A percentile compares a stretch with the other conserved stretches of the same genome.
phyloP scores from a whole-genome alignment of 2,329 filamentous ascomycete genomes.

The Fusarium brachygibbosum region DNA sequence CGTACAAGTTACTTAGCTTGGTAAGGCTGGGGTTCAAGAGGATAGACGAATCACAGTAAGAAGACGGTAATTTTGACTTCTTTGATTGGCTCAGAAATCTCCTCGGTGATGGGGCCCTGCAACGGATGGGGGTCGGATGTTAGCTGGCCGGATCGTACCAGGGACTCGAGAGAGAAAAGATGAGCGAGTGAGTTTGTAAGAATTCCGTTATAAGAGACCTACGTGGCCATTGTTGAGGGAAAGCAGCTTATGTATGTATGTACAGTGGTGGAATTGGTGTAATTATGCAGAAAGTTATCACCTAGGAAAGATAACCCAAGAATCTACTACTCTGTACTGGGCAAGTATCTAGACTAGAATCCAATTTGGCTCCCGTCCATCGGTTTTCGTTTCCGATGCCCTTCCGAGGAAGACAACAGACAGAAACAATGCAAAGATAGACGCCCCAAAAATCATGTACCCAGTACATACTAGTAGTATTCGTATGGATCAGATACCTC shows the following conservation, averaged over 20 bases:
- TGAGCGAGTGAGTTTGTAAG: slow-evolving; percentile 9
- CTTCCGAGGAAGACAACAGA: slow-evolving; percentile 25
- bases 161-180: slow-evolving; percentile 11
- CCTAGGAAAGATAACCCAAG: not conserved
- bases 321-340: not conserved
- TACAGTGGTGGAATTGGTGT: not conserved
- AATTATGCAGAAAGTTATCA: not conserved
- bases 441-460: slow-evolving; percentile 11
- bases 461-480: slow-evolving; percentile 20
- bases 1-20: slow-evolving; percentile 25
- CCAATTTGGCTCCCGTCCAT: not conserved
- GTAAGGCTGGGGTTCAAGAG: slow-evolving; percentile 21
- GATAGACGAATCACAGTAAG: slow-evolving; percentile 46
- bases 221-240: slow-evolving; percentile 23
- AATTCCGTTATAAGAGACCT: slow-evolving; percentile 4
- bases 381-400: slow-evolving; percentile 17
- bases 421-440: slow-evolving; percentile 11
- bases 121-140: slow-evolving; percentile 45
- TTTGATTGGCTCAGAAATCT: slow-evolving; percentile 46
- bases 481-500: slow-evolving; percentile 4
- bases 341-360: not conserved
- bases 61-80: slow-evolving; percentile 49
- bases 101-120: slow-evolving; percentile 2
- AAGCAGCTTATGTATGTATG: not conserved
- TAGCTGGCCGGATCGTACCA: slow-evolving; percentile 46